phyloP scores from a whole-genome alignment of 1,139 yeast genomes.

The Yamadazyma friedrichii region DNA sequence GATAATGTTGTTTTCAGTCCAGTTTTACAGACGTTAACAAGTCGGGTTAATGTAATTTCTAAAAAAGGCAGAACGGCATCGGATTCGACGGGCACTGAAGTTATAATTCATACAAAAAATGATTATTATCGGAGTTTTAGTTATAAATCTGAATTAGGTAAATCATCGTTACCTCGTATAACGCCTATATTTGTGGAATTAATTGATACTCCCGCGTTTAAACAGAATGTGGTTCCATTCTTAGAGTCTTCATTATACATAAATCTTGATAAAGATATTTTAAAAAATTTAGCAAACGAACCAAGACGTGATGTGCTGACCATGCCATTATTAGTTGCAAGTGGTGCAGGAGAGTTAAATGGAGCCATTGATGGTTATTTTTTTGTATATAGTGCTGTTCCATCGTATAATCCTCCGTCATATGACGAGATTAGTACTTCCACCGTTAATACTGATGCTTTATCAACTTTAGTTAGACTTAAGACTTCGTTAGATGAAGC shows the following conservation, averaged over 20 bases:
- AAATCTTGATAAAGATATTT: slow-evolving; percentile 55
- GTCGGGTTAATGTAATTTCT: slow-evolving; percentile 16
- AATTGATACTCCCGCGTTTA: slow-evolving; percentile 71
- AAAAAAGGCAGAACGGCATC: slow-evolving; percentile 17
- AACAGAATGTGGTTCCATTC: slow-evolving; percentile 68
- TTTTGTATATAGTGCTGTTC: slow-evolving; percentile 66
- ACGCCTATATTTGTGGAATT: slow-evolving; percentile 65
- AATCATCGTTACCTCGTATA: slow-evolving; percentile 36
- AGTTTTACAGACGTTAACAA: slow-evolving; percentile 21
- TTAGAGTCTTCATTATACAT: slow-evolving; percentile 67
- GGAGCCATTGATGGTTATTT: slow-evolving; percentile 74
- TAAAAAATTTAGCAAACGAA: slow-evolving; percentile 63
- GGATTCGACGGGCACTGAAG: slow-evolving; percentile 12
- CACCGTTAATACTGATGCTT: slow-evolving; percentile 19
- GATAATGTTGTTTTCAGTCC: slow-evolving; percentile 26
- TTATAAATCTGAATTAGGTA: slow-evolving; percentile 23
- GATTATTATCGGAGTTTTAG: slow-evolving; percentile 25
- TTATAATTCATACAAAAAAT: slow-evolving; percentile 18
- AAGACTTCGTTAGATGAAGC: slow-evolving; percentile 59
- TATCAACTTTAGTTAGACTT: slow-evolving; percentile 40
- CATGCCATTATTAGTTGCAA: slow-evolving; percentile 67
- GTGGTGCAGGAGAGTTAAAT: slow-evolving; percentile 75
- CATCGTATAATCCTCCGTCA: slow-evolving; percentile 53
- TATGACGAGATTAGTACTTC: slow-evolving; percentile 29
- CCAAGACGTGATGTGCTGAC: slow-evolving; percentile 65